Conservation (phyloP, 2,329 filamentous ascomycete species). For the Lecanicillium sp. region DNA sequence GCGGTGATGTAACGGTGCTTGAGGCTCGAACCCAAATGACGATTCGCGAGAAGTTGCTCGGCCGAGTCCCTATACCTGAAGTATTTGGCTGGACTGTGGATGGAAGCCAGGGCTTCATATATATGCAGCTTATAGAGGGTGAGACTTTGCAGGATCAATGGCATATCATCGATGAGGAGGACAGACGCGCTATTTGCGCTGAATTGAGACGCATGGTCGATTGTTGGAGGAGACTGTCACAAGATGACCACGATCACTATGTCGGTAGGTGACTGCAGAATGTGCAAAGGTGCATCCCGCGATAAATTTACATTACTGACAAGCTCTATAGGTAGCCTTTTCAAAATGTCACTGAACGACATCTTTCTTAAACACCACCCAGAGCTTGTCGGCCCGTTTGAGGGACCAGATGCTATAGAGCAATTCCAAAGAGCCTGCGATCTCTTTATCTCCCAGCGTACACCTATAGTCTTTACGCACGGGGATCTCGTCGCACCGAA, state of each 20-base stretch:
- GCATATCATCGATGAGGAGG: slow-evolving; percentile 10
- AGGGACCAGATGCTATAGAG: slow-evolving; percentile 1
- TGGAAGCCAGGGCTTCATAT: slow-evolving; percentile 16
- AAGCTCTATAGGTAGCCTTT: not conserved
- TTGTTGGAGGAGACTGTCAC: slow-evolving; percentile 12
- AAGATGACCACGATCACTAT: slow-evolving; percentile 11
- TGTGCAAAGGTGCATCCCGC: no score
- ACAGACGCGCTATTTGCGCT: slow-evolving; percentile 8
- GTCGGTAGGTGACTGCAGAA: slow-evolving; percentile 13
- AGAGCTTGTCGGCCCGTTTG: slow-evolving; percentile 4
- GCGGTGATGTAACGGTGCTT: slow-evolving; percentile 18
- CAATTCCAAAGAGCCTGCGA: slow-evolving; percentile 1
- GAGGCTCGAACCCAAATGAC: slow-evolving; percentile 21
- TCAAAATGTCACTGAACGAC: not conserved
- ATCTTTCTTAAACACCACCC: not conserved
- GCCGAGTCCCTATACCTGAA: slow-evolving; percentile 15
- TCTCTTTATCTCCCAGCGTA: not conserved
- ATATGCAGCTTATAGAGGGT: slow-evolving; percentile 16
- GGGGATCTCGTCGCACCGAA: slow-evolving; percentile 17
- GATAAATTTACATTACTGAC: not conserved
- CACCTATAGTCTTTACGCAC: slow-evolving; percentile 15
- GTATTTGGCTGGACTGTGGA: slow-evolving; percentile 26
- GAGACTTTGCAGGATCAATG: slow-evolving; percentile 15
- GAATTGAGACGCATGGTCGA: slow-evolving; percentile 11
- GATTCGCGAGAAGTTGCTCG: slow-evolving; percentile 18